Percentiles rank a stretch among this genome's conserved stretches.
Conservation (phyloP, 2,329 filamentous ascomycete genomes). For the Cercospora beticola region DNA sequence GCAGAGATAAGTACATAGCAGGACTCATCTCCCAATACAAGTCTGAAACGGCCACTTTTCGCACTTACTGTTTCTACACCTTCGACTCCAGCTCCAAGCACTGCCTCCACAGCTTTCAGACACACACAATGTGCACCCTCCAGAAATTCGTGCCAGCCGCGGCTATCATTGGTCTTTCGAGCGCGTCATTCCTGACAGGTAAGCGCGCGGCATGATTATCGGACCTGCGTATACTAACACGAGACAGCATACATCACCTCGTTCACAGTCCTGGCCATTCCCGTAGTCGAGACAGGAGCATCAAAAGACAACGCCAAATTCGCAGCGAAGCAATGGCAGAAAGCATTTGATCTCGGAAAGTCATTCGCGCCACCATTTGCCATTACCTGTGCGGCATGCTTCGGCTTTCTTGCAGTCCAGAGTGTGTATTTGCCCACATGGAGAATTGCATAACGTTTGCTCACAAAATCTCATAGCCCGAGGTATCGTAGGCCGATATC, state of each 20-base stretch:
- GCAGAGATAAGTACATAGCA: slow-evolving; percentile 5
- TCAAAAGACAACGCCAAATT: slow-evolving; percentile 21
- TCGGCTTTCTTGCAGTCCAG: slow-evolving; percentile 26
- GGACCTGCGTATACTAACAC: background rate
- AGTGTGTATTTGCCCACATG: slow-evolving; percentile 15
- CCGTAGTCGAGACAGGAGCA: slow-evolving; percentile 25
- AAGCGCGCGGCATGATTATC: background rate
- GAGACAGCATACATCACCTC: slow-evolving; percentile 23
- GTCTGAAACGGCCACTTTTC: background rate
- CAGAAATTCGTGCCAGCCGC: slow-evolving; percentile 24
- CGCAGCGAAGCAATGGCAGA: slow-evolving; percentile 30
- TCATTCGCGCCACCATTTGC: slow-evolving; percentile 26
- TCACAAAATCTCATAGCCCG: slow-evolving; percentile 14
- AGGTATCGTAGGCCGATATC: slow-evolving; percentile 15
- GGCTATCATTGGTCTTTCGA: slow-evolving; percentile 21
- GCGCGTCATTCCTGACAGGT: slow-evolving; percentile 24
- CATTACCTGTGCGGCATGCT: slow-evolving; percentile 21
- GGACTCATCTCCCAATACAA: background rate
- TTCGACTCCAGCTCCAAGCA: background rate
- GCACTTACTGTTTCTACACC: background rate
- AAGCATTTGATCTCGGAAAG: slow-evolving; percentile 27
- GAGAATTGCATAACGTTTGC: background rate
- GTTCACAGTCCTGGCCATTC: slow-evolving; percentile 25
- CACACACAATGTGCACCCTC: slow-evolving; percentile 13
- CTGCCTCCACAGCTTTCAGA: background rate